A percentile compares a stretch with the other conserved stretches of the same genome.
phyloP scores from a whole-genome alignment of 2,329 filamentous ascomycete species.

The Diplodia sapinea region DNA sequence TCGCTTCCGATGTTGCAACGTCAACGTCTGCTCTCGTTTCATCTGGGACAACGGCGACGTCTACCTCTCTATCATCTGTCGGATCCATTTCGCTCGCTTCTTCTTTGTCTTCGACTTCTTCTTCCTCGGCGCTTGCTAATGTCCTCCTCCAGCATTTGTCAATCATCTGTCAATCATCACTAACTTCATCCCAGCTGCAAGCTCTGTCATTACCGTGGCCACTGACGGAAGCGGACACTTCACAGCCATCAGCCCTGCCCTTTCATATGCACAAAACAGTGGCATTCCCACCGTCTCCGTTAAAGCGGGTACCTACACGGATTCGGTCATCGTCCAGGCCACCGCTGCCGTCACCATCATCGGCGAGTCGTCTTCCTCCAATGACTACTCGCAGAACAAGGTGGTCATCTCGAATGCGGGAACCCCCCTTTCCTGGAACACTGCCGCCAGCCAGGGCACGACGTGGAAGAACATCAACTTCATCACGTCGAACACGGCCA shows the following conservation, averaged over 20 bases:
- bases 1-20: background rate
- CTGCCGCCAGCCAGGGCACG: constrained; percentile 43
- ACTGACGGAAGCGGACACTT: constrained; percentile 53
- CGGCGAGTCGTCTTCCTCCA: constrained; percentile 40
- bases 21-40: background rate
- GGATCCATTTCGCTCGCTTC: background rate
- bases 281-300: constrained; percentile 53
- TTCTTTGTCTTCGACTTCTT: background rate
- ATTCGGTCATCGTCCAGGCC: constrained; percentile 50
- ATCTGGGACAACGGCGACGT: background rate
- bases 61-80: background rate
- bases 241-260: constrained; percentile 53
- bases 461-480: constrained; percentile 52
- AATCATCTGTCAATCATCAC: background rate
- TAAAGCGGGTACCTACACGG: constrained; percentile 54
- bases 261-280: constrained; percentile 52
- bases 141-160: too few species aligned
- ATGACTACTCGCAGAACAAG: constrained; percentile 47
- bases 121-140: background rate
- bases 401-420: constrained; percentile 44
- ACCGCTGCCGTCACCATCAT: constrained; percentile 52
- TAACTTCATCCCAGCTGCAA: background rate
- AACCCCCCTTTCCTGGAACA: constrained; percentile 42
- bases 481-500: constrained; percentile 40
- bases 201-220: constrained; percentile 51